Base-by-base conservation (phyloP, 495 filamentous ascomycete species). In the Penicillium verhagenii region DNA sequence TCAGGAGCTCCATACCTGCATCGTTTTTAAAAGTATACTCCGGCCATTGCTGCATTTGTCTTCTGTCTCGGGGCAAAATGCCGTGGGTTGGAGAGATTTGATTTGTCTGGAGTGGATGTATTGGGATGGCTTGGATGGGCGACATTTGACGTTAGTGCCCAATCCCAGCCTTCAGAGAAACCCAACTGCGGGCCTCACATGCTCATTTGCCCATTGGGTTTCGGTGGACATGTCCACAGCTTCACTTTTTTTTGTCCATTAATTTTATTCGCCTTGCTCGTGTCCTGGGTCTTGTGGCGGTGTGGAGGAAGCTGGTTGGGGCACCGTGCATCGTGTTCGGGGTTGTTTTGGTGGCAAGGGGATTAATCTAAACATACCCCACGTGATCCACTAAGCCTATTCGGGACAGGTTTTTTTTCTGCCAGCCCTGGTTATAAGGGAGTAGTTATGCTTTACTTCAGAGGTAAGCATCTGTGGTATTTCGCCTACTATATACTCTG, bases 141-240 rank as follows among this genome's bases (percentile, higher is more conserved):
- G 52, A 33, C 47, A 40, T 47, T 42, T 6, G 25, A 4, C 16
- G 44, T 65, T 60, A 37, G 58, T 66, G 63, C 63, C 63, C 63
- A 63, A 66, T 66, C 59, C 59, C 58, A 59, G 57, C 56, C 60
- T 60, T 21, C 40, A 24, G 24, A 50, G 46, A 33, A 60, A 56
- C 60, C 63, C 54, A 66, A 60, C 40, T 50, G 54, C 48, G 45
- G 56, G 56, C 56, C 60, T 60, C 45, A 53, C 50, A 52, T 40
- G 52, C 45, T 57, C 46, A 44, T 52, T 60, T 63, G 50, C 23
- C 47, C 48, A 40, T 55, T 24, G 40, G 35, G 23, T 44, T 47
- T 47, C 37, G 50, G 4, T 50, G 23, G n/a, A 37, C 28, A 52
- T 49, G 40, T 50, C 45, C 28, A 33, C 28, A 54, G 58, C 57